phyloP scores from a whole-genome alignment of 2,329 filamentous ascomycete species.

The Sporothrix euskadiensis region DNA sequence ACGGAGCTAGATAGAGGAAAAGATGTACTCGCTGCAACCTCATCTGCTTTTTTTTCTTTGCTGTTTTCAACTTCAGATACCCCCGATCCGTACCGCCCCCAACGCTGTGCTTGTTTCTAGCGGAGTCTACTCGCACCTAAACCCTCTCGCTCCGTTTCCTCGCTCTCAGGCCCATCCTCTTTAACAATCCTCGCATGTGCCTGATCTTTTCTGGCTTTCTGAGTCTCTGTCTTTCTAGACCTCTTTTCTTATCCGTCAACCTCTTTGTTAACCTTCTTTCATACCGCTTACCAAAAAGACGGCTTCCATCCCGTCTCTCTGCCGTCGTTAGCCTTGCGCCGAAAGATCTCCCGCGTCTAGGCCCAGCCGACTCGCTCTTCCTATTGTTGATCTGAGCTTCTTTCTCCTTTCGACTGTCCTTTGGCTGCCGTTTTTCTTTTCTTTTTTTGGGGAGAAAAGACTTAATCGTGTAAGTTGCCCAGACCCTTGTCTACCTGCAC shows the following conservation, averaged over 20 bases:
- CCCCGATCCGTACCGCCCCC: slow-evolving; percentile 1
- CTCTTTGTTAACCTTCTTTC: neutral
- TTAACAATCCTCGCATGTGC: neutral
- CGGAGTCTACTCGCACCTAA: neutral
- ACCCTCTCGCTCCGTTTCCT: neutral
- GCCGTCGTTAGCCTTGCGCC: neutral
- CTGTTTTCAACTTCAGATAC: neutral
- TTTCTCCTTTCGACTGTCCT: neutral
- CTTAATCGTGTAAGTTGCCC: neutral
- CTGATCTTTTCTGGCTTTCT: neutral
- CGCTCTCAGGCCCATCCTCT: neutral
- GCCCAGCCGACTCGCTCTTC: slow-evolving; percentile 8
- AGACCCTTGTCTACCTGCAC: neutral
- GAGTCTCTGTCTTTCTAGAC: no score
- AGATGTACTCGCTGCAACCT: neutral
- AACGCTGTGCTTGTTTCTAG: neutral
- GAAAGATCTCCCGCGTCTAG: neutral
- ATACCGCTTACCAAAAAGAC: neutral
- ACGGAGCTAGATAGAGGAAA: neutral
- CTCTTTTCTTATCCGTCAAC: neutral
- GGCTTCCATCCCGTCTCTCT: neutral
- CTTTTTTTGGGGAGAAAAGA: no score
- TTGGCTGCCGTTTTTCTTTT: neutral
- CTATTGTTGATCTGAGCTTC: neutral
- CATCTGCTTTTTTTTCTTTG: neutral